Evolutionary conservation across 1,284 basidiomycete species (phyloP), one percentile per base, ranked within the genome.

Genomic region (Cerrena zonata): DNA sequence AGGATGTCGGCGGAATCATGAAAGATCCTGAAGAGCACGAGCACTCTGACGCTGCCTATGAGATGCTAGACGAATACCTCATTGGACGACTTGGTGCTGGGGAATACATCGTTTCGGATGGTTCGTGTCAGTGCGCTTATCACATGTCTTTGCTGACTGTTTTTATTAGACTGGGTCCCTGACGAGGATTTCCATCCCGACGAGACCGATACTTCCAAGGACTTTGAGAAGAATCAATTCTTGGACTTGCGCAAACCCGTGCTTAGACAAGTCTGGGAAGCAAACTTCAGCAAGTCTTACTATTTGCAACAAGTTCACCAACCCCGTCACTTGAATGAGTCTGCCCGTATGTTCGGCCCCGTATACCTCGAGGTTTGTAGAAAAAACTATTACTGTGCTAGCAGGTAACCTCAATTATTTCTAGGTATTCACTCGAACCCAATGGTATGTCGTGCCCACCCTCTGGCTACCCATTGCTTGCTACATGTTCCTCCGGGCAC

Each of bases 301-400:
- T 99, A 99, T 68, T 76, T 99, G 48, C 81, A 91, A 63, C 95
- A 99, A 69, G 93, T 99, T 0, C 95, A 99, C 69, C 92, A 95
- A 69, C 91, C 95, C 5, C 84, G 95, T 45, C 96, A 99, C 69
- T 68, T 96, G 48, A 77, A 86, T 25, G 79, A 94, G 44, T 86
- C 92, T 11, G 94, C 94, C 0, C 83, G 90, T 54, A 75, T 99
- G 56, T 98, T 99, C 66, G 87, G 88, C 15, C 84, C 86, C 4
- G 74, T 78, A 52, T 79, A 85, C 56, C 82, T 98, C 34, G 95
- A 99, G 77, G 86, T 84, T 53, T 25, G 71, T 61, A 10, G n/a
- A 15, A 40, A 19, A 40, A 7, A 24, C 23, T 21, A 18, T 47
- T 36, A 22, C 24, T 15, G 47, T 36, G 51, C 23, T 40, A 45